Conservation (phyloP, 129 eudicot species). For the Flaveria linearis region DNA sequence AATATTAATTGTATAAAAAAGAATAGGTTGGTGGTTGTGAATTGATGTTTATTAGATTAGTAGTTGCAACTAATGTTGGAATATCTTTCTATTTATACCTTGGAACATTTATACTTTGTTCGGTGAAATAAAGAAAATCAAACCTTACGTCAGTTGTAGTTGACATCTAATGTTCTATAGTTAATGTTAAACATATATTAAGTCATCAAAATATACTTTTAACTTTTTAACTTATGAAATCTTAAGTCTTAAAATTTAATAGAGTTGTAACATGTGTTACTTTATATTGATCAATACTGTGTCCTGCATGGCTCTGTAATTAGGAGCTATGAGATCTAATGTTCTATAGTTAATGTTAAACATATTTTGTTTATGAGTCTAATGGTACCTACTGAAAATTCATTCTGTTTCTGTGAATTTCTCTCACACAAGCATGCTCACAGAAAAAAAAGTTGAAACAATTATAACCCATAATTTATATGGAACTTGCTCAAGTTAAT, state of each 20-base stretch:
- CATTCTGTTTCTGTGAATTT: too few species aligned
- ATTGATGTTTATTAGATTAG: neutral
- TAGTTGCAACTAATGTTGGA: neutral
- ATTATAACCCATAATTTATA: neutral
- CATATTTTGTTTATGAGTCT: too few species aligned
- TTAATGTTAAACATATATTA: neutral
- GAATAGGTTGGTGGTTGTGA: neutral
- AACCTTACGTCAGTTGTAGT: neutral
- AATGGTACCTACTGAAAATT: too few species aligned
- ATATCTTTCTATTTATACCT: slow-evolving; percentile 13
- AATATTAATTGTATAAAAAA: neutral
- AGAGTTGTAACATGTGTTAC: too few species aligned
- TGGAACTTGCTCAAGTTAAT: neutral
- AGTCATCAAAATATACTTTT: too few species aligned
- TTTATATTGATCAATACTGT: too few species aligned
- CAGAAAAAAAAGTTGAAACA: too few species aligned
- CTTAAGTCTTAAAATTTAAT: neutral
- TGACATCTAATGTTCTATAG: neutral
- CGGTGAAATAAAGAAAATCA: neutral
- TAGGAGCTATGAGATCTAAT: too few species aligned
- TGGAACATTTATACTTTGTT: neutral
- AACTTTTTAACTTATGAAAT: too few species aligned
- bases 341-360: too few species aligned
- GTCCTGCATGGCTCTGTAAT: too few species aligned
- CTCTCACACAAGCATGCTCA: too few species aligned